Evolutionary conservation across 495 filamentous ascomycete genomes (phyloP).

Genomic region (Bryoglossum gracile): DNA sequence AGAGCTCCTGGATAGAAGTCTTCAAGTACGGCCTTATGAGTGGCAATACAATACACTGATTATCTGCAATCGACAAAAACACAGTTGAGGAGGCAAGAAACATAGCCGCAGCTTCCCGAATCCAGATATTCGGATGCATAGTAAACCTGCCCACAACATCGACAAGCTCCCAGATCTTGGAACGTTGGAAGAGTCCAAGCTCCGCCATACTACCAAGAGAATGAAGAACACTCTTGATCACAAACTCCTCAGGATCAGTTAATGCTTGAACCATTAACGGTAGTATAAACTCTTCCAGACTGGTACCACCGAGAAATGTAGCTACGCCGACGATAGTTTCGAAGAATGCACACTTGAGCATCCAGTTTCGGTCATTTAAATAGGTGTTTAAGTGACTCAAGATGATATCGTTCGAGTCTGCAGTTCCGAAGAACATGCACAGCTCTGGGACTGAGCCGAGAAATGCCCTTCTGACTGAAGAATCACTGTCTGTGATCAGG

Average conservation of each 20-base stretch:
- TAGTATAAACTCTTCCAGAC: conserved; percentile 90
- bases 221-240: conserved; percentile 83
- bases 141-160: conserved; percentile 75
- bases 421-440: conserved; percentile 89
- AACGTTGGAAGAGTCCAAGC: conserved; percentile 77
- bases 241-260: conserved; percentile 90
- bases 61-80: conserved; percentile 75
- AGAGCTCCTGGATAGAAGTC: conserved; percentile 51
- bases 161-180: conserved; percentile 79
- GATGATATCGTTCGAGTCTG: conserved; percentile 86
- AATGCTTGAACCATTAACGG: conserved; percentile 96
- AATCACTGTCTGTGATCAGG: conserved; percentile 78
- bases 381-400: conserved; percentile 96
- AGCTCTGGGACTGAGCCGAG: conserved; percentile 87
- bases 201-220: conserved; percentile 86
- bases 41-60: conserved; percentile 72
- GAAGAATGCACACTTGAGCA: conserved; percentile 93
- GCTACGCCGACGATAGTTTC: conserved; percentile 92
- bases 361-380: conserved; percentile 94
- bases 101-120: conserved; percentile 77
- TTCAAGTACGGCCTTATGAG: conserved; percentile 79
- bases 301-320: conserved; percentile 77
- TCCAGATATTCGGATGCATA: conserved; percentile 93
- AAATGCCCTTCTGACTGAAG: conserved; percentile 87
- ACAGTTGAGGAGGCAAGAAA: conserved; percentile 71